Evolutionary conservation across 2,329 filamentous ascomycete genomes (phyloP).

Genomic region (Chrysoporthe deuterocubensis): DNA sequence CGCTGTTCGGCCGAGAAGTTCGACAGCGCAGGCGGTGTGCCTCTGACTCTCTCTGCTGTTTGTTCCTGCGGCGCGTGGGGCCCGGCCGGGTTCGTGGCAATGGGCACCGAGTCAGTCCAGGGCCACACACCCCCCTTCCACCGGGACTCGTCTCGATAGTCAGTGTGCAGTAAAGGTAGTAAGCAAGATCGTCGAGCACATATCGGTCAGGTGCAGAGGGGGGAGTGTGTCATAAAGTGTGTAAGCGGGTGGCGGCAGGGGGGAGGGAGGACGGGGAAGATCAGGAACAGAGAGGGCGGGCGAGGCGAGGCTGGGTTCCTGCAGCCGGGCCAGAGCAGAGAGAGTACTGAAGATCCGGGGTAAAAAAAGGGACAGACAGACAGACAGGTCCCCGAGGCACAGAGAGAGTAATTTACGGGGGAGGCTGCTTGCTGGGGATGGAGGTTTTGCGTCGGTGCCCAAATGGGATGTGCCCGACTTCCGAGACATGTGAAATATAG

Average conservation of each 20-base stretch:
- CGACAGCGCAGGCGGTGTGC: neutral
- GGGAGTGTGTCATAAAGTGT: too few relatives aligned
- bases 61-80: neutral
- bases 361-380: neutral
- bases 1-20: too few relatives aligned
- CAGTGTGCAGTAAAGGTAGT: too few relatives aligned
- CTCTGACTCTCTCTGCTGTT: neutral
- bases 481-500: too few relatives aligned
- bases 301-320: neutral
- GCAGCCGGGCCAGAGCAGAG: neutral
- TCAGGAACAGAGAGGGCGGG: neutral
- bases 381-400: neutral
- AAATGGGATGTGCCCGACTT: too few relatives aligned
- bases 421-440: too few relatives aligned
- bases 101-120: neutral
- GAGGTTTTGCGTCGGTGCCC: too few relatives aligned
- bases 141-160: too few relatives aligned
- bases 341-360: constrained; percentile 1
- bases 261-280: neutral
- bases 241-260: too few relatives aligned
- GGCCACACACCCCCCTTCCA: neutral
- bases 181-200: too few relatives aligned
- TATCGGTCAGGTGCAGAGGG: too few relatives aligned
- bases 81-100: neutral
- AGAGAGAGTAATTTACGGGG: neutral